Conservation (phyloP, 2,329 filamentous ascomycete species). For the Sporothrix phasma region DNA sequence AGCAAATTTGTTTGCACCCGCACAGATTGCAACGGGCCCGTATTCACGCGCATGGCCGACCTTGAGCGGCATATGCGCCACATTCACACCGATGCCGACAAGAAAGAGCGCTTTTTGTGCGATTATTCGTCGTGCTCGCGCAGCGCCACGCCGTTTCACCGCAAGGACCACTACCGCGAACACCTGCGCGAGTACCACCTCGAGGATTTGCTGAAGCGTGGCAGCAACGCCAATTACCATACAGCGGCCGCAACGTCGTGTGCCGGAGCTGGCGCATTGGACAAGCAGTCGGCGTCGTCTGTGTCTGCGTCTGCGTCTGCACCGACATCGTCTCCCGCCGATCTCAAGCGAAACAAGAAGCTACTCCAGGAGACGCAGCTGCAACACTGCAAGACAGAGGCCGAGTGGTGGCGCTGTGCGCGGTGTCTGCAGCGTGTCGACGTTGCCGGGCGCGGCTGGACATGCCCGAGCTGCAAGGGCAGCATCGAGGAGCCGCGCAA, state of each 20-base stretch:
- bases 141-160: constrained; percentile 37
- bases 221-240: constrained; percentile 20
- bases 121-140: constrained; percentile 43
- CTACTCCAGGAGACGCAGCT: constrained; percentile 20
- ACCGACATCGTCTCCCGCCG: constrained; percentile 27
- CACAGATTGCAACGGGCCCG: constrained; percentile 33
- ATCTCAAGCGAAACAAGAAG: neutral
- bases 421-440: constrained; percentile 40
- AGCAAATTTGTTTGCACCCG: constrained; percentile 28
- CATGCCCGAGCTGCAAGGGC: constrained; percentile 39
- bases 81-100: constrained; percentile 33
- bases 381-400: constrained; percentile 30
- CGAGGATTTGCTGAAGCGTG: constrained; percentile 43
- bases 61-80: constrained; percentile 43
- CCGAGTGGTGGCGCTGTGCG: constrained; percentile 44
- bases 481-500: constrained; percentile 33
- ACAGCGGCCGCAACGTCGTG: neutral
- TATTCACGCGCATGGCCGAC: constrained; percentile 45
- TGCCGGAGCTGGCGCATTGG: constrained; percentile 9
- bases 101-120: constrained; percentile 38
- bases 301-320: constrained; percentile 21
- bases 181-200: constrained; percentile 46
- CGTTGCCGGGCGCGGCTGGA: constrained; percentile 32
- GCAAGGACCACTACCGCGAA: constrained; percentile 48
- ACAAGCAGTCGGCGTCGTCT: neutral